Base-by-base conservation (phyloP, 1,139 yeast genomes). In the Suhomyces wounanorum region DNA sequence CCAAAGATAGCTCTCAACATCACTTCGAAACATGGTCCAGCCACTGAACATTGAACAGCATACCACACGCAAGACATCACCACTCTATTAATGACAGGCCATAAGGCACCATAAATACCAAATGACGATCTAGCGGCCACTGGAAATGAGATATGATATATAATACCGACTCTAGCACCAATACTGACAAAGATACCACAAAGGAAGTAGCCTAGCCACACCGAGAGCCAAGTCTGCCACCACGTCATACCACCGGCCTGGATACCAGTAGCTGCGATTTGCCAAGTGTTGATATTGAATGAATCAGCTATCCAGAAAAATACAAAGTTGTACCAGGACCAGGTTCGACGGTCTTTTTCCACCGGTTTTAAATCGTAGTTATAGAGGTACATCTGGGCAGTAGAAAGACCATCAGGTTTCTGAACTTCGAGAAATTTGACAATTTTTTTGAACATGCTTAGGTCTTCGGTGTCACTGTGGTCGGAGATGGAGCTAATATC, bases 221-320 rank as follows among this genome's bases (percentile, higher is more conserved):
- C 92, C 0, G 94, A 81, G 33, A 89, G 65, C 96, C 96, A 89
- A 14, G 88, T 84, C 66, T 84, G 91, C 95, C 96, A 89, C 96
- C 96, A 89, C 16, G 85, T 82, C 69, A 89, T 72, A 8, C 94
- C 94, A 40, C 81, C 78, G 49, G 74, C 75, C 52, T 86, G 85
- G 28, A 76, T 73, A 56, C 96, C 95, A 0, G 95, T 86, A 3
- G 94, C 84, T 7, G 96, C 96, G 61, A 90, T 89, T 71, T 88
- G 92, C 92, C 95, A 89, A 10, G 96, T 89, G 64, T 87, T 89
- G 60, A 90, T 84, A 66, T 89, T 89, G 71, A 90, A 87, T 25
- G 95, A 83, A 64, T 89, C 96, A 1, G 96, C 91, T 51, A 89
- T 69, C 96, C 96, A 89, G 61, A 88, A 88, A 55, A 81, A 84